Evolutionary conservation across 257 asterid species (phyloP).

Genomic region (Nicotiana attenuata): DNA sequence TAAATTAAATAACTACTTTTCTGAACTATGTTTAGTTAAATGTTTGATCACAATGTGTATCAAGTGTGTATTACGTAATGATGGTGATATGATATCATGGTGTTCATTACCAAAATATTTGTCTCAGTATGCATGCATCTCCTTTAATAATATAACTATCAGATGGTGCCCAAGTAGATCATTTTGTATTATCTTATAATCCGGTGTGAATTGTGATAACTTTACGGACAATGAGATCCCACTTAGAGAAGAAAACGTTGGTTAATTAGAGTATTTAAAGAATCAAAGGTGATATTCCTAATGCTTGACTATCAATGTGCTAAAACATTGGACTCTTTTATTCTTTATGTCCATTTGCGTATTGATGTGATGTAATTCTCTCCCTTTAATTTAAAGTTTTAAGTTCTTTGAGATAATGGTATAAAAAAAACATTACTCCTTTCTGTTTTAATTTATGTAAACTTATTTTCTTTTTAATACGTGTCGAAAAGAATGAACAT

Average conservation of each 20-base stretch:
- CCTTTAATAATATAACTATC: neutral
- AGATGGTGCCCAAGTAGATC: neutral
- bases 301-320: neutral
- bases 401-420: too few relatives aligned
- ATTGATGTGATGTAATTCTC: too few relatives aligned
- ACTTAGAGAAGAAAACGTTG: neutral
- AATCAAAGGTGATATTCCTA: neutral
- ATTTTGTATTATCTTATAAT: neutral
- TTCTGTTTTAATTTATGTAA: too few relatives aligned
- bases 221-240: neutral
- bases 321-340: neutral
- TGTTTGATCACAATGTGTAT: neutral
- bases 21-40: neutral
- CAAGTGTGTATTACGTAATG: neutral
- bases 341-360: neutral
- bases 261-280: neutral
- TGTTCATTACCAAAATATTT: too few relatives aligned
- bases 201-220: neutral
- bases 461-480: too few relatives aligned
- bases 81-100: too few relatives aligned
- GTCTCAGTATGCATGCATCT: too few relatives aligned
- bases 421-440: too few relatives aligned
- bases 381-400: too few relatives aligned
- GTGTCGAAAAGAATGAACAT: too few relatives aligned
- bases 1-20: constrained; percentile 16